Base-by-base conservation (phyloP, 225 moss, liverwort and hornwort genomes). In the Bryoerythrophyllum caledonicum region DNA sequence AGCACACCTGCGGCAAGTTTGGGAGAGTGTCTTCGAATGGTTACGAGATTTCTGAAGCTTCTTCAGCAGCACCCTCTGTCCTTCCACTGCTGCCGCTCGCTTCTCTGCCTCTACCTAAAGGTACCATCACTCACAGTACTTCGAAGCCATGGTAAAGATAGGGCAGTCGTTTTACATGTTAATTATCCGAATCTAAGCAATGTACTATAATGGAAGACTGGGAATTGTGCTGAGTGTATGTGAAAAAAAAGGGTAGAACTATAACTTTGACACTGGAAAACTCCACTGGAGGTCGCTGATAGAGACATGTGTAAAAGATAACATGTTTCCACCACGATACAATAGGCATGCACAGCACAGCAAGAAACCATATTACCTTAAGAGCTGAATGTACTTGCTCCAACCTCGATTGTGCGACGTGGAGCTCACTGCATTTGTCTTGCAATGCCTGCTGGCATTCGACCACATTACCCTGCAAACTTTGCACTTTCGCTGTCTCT, bases 41-140 rank as follows among this genome's bases (percentile, higher is more conserved):
- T 73, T 79, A 28, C 92, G 88, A 78, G 88, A 82, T 76, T 91
- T 92, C 10, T 90, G 85, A 61, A 96, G 94, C 78, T 96, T 96
- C 67, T 63, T 89, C 26, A 85, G 80, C 56, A 96, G 49, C 67
- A 94, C 72, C 46, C 78, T 86, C 67, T 92, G 88, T 23, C 84
- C 88, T 46, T 88, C 83, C 48, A 87, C 83, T 72, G 88, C 96
- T 66, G 68, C 69, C 11, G 81, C 87, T 74, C 88, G 84, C 73
- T 86, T 91, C 64, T 94, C 88, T 60, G 90, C 87, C 68, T 96
- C 96, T 44, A 84, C 86, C 96, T 94, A 74, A 20, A 12, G 65
- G 26, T 21, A 63, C 25, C 71, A 74, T 14, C 24, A 49, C n/a
- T 75, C 37, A 59, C 25, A 65, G 27, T 51, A 52, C 35, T 74